These are phyloP conservation scores for Poa pratensis DNA, from an alignment of 176 grass and related monocot genomes.

Conservation along the genomic window DNA sequence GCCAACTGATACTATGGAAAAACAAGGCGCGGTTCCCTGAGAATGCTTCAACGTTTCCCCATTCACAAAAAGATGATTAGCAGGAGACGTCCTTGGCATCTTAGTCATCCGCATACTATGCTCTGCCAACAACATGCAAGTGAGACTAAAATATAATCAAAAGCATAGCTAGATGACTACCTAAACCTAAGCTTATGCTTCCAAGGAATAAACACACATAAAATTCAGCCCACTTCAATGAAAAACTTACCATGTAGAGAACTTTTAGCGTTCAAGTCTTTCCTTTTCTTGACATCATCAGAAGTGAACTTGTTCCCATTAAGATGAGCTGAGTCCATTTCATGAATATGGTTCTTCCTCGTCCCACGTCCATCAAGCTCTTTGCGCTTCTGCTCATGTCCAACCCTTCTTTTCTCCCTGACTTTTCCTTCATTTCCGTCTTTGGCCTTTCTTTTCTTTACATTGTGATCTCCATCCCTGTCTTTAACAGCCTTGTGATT, in stretches of 20 bases:
- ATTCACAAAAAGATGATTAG: conserved; percentile 12
- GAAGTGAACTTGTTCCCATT: conserved; percentile 27
- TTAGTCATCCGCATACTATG: conserved; percentile 28
- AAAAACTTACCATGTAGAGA: conserved; percentile 46
- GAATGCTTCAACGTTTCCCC: conserved; percentile 1
- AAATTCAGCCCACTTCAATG: not conserved
- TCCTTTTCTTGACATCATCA: conserved; percentile 55
- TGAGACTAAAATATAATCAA: conserved; percentile 29
- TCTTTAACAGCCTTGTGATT: conserved; percentile 40
- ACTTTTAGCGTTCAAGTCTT: conserved; percentile 38
- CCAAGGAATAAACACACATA: not conserved
- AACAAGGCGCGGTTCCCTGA: conserved; percentile 15
- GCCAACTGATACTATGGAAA: conserved; percentile 25
- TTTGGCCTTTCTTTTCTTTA: conserved; percentile 46
- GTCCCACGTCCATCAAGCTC: conserved; percentile 17
- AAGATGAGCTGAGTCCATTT: conserved; percentile 21
- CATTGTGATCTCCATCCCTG: conserved; percentile 18
- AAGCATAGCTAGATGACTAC: not conserved
- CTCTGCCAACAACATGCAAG: conserved; percentile 47
- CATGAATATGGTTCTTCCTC: conserved; percentile 37
- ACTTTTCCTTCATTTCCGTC: conserved; percentile 33
- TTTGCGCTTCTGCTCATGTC: conserved; percentile 46
- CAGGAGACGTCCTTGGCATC: conserved; percentile 38
- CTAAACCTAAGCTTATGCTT: conserved; percentile 6
- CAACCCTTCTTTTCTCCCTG: conserved; percentile 24